These are phyloP conservation scores for Fomitopsis pinicola DNA, from an alignment of 1,284 basidiomycete genomes.

Conservation along the genomic window DNA sequence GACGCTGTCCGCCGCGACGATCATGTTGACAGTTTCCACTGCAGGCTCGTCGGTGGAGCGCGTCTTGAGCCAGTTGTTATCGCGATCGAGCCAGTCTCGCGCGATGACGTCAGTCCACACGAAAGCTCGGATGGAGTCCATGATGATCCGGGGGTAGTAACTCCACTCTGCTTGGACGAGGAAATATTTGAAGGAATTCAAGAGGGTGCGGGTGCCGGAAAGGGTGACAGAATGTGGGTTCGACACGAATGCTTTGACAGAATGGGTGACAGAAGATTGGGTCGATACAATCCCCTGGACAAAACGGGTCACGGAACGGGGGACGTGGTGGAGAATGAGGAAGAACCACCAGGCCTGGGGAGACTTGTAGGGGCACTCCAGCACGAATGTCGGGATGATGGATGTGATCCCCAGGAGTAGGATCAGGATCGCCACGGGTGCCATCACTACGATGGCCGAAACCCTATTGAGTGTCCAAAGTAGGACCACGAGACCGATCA, in stretches of 20 bases:
- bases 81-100: neutral
- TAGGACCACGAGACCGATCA: slow-evolving; percentile 12
- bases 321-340: neutral
- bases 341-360: neutral
- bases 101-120: neutral
- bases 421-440: neutral
- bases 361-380: neutral
- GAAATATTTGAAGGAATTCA: too few species aligned
- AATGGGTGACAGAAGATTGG: neutral
- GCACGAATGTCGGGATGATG: neutral
- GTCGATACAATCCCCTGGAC: neutral
- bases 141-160: too few species aligned
- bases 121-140: too few species aligned
- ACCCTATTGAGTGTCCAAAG: slow-evolving; percentile 1
- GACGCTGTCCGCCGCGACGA: neutral
- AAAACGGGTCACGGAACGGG: neutral
- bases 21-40: neutral
- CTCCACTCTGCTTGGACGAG: too few species aligned
- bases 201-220: too few species aligned
- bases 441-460: neutral
- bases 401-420: neutral
- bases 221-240: neutral
- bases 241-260: neutral
- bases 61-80: neutral
- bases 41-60: too few species aligned